A percentile compares a stretch with the other conserved stretches of the same genome.
These are phyloP conservation scores for Dendrobium catenatum DNA, from an alignment of 106 monocot species.

Conservation along the genomic window DNA sequence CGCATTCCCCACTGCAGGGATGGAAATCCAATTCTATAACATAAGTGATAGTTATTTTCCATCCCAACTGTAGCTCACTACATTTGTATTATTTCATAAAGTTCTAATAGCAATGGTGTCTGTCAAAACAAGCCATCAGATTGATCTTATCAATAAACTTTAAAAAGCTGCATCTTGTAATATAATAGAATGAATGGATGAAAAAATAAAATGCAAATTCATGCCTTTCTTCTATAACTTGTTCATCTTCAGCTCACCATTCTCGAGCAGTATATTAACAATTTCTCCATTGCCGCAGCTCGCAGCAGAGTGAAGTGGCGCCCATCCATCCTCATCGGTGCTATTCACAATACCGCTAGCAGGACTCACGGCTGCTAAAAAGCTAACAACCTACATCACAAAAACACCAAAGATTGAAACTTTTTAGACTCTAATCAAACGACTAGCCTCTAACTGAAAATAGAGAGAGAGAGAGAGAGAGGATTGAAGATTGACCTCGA, in stretches of 20 bases:
- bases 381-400: conserved; percentile 50
- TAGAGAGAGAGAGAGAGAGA: neutral
- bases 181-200: neutral
- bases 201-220: neutral
- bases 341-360: conserved; percentile 43
- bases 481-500: conserved; percentile 26
- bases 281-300: conserved; percentile 63
- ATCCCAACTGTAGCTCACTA: neutral
- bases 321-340: conserved; percentile 92
- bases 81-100: neutral
- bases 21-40: no score
- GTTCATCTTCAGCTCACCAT: conserved; percentile 31
- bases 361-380: conserved; percentile 40
- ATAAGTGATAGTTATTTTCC: no score
- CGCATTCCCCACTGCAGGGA: no score
- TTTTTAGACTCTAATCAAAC: neutral
- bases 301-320: conserved; percentile 75
- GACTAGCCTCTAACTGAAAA: neutral
- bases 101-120: neutral
- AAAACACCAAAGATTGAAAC: neutral
- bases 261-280: conserved; percentile 55
- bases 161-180: neutral
- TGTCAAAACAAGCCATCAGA: neutral
- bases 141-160: neutral
- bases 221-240: neutral